phyloP scores from a whole-genome alignment of 768 basidiomycete genomes.

The Rhizopogon vesiculosus region DNA sequence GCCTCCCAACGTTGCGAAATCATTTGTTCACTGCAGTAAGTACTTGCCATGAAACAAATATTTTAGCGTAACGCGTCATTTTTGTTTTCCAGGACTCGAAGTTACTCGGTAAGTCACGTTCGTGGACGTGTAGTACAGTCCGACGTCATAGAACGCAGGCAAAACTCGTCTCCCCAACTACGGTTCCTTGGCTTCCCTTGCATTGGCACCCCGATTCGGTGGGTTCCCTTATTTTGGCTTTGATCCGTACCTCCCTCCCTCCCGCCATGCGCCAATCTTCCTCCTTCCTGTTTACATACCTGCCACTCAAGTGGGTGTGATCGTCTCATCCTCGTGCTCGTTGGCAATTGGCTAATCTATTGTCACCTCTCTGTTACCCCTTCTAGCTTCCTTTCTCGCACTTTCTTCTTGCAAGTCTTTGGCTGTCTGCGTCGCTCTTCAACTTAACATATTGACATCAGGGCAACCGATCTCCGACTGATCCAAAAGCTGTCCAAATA shows the following conservation, averaged over 20 bases:
- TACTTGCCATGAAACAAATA: neutral
- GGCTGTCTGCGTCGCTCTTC: too few species aligned
- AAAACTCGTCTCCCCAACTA: neutral
- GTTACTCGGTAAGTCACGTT: neutral
- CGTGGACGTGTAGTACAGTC: neutral
- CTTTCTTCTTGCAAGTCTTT: neutral
- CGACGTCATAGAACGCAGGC: neutral
- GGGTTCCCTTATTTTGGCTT: slow-evolving; percentile 2
- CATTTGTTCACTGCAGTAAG: neutral
- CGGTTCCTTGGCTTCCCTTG: neutral
- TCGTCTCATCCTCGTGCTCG: neutral
- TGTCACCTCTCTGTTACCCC: neutral
- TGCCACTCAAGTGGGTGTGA: neutral
- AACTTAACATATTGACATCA: neutral
- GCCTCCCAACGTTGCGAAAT: neutral
- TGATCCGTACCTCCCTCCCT: slow-evolving; percentile 1
- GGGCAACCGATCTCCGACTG: neutral
- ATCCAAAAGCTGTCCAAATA: neutral
- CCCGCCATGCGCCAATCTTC: neutral
- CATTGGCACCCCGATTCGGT: slow-evolving; percentile 1
- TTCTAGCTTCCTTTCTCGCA: neutral
- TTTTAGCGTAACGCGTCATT: neutral
- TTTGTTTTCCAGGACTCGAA: neutral
- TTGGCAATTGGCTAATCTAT: neutral
- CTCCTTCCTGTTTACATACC: neutral